Evolutionary conservation across 768 basidiomycete genomes (phyloP).

Genomic region (Collybia mongolica): DNA sequence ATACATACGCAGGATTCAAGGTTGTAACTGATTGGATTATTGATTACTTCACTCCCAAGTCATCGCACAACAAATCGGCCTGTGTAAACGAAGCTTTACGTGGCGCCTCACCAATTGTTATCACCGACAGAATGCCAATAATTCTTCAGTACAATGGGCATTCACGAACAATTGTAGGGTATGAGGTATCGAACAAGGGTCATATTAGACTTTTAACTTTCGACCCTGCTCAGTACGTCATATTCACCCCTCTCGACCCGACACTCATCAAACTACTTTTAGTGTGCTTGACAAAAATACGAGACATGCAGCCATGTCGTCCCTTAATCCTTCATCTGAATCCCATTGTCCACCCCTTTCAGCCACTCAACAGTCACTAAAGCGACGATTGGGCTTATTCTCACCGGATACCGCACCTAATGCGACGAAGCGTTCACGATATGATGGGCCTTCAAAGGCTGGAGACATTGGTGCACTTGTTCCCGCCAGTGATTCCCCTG

Average conservation of each 20-base stretch:
- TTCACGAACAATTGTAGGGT: conserved; percentile 86
- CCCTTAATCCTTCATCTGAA: neutral
- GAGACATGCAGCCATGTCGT: conserved; percentile 10
- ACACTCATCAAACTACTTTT: neutral
- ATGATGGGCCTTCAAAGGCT: no score
- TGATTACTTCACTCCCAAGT: conserved; percentile 57
- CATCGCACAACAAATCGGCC: conserved; percentile 17
- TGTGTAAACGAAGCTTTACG: conserved; percentile 55
- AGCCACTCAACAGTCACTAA: neutral
- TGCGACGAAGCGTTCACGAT: no score
- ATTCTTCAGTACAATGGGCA: conserved; percentile 84
- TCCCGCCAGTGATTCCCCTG: no score
- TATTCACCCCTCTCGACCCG: neutral
- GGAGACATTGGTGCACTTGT: no score
- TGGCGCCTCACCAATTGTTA: conserved; percentile 46
- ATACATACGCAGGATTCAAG: conserved; percentile 32
- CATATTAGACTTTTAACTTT: conserved; percentile 67
- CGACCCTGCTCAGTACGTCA: conserved; percentile 67
- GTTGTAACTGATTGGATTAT: conserved; percentile 71
- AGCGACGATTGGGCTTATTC: neutral
- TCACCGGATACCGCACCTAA: no score
- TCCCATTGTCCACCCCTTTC: neutral
- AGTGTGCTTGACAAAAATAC: conserved; percentile 7
- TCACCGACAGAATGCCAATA: conserved; percentile 72
- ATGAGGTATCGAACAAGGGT: conserved; percentile 62